Evolutionary conservation across 1,139 yeast genomes (phyloP), one percentile per base, ranked within the genome.

Genomic region (Ogataea hybrid): DNA sequence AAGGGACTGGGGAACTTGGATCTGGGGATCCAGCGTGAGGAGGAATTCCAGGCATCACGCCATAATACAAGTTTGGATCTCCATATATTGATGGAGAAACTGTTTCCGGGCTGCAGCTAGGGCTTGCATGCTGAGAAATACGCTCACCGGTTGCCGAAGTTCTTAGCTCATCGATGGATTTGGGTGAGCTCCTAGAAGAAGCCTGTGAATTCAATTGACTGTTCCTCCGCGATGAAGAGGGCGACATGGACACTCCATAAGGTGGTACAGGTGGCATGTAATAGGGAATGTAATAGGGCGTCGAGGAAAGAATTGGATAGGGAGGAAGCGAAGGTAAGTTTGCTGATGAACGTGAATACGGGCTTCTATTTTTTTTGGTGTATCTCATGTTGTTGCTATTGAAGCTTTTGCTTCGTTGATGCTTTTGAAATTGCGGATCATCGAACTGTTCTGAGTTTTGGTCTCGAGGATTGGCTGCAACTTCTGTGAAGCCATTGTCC

Each of bases 231-330:
- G 50, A 43, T 1, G 43, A 25, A 5, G 46, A 31, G 7, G 43
- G 25, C 3, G 50, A 38, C 21, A 33, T 15, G 14, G 29, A 28
- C n/a, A 40, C 20, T 4, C 41, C 33, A 18, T 34, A 39, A 3
- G 42, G 34, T 6, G 49, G 45, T 3, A 29, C 42, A 29, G 41
- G 50, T 8, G 51, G 47, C 33, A 45, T 28, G 17, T 44, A 43
- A 25, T 49, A 49, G 3, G 54, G 54, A 18, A 42, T 37, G 33
- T 46, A 51, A 30, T 49, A 49, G 16, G 47, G 44, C 4, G 47
- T 28, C 12, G 47, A 42, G n/a, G 42, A 20, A 9, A 46, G 12
- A n/a, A 43, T 28, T 28, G 44, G 47, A 35, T 44, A 50, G 17
- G 45, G 47, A 17, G 43, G 38, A 36, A 44, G 21, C 11, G 49